Base-by-base conservation (phyloP, 2,329 filamentous ascomycete species). In the Bretziella fagacearum region DNA sequence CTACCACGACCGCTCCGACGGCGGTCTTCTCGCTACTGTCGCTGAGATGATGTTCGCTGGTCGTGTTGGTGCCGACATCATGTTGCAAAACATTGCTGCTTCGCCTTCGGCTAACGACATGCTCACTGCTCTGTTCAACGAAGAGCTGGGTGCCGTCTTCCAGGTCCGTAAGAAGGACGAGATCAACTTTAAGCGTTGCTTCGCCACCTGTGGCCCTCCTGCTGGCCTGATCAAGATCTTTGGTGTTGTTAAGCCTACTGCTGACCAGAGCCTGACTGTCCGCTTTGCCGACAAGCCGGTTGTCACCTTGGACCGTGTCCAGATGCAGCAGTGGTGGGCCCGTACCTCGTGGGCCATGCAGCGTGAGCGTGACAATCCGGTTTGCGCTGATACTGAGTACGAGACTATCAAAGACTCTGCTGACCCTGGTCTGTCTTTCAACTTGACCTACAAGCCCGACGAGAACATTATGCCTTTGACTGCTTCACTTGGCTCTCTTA, bases 11-110 rank as follows among this genome's bases (percentile, higher is more conserved):
- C 74, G 83, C 40, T 95, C 86, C 0, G 89, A 96, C 60, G 91
- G 89, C 61, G 91, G 91, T 57, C 68, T 96, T 7, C 75, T 96
- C 59, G 91, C 89, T 1, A 87, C 89, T 4, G 65, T 96, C 27
- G 84, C 79, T 2, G 91, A 98, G 64, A 96, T 96, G 91, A 93
- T 93, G 77, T 96, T 96, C 60, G 89, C 91, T 26, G 91, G 91
- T 23, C 81, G 87, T 48, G 93, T 84, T 57, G 91, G 89, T 52
- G 73, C 85, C 25, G 83, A 93, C 55, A 69, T 96, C 51, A 81
- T 84, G 69, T 68, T 95, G 49, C 87, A 95, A 58, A 74, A 73
- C 47, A 68, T 86, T 32, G 65, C 73, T 23, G 76, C 74, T 51
- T 76, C 74, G 20, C 69, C 78, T 36, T 71, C 71, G 7, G 66